phyloP scores from a whole-genome alignment of 768 basidiomycete genomes.

The Macrocybe gigantea region DNA sequence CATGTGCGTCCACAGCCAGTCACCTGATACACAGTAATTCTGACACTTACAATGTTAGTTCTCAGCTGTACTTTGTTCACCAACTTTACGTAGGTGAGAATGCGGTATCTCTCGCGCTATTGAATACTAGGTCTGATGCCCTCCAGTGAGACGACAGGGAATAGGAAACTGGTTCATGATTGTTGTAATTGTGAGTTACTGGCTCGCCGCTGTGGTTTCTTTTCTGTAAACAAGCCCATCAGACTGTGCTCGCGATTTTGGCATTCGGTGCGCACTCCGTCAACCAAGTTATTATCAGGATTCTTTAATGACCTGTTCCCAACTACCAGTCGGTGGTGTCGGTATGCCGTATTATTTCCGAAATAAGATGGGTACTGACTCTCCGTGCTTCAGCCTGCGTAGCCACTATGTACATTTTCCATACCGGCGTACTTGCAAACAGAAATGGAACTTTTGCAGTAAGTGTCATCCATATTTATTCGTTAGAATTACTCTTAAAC shows the following conservation, averaged over 20 bases:
- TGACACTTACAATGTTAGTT: slow-evolving; percentile 17
- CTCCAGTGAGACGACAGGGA: no score
- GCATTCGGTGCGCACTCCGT: slow-evolving; percentile 21
- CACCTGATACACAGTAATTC: background rate
- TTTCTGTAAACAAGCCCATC: background rate
- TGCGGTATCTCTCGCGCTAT: no score
- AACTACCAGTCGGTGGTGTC: slow-evolving; percentile 18
- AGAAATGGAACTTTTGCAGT: slow-evolving; percentile 24
- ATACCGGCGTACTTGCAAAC: slow-evolving; percentile 23
- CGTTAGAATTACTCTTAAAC: background rate
- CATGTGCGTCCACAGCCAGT: slow-evolving; percentile 22
- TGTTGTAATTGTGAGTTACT: slow-evolving; percentile 18
- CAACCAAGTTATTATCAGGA: background rate
- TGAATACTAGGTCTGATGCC: no score
- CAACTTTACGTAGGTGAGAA: slow-evolving; percentile 21
- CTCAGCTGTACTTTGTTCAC: slow-evolving; percentile 38
- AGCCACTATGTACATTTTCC: slow-evolving; percentile 26
- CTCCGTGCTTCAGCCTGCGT: slow-evolving; percentile 21
- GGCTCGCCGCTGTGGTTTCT: background rate
- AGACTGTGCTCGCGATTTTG: slow-evolving; percentile 20
- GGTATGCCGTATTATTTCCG: slow-evolving; percentile 12
- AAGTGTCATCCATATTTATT: slow-evolving; percentile 4
- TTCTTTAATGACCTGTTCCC: background rate
- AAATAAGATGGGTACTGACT: background rate
- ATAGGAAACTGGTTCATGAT: slow-evolving; percentile 21